Base-by-base conservation (phyloP, 2,329 filamentous ascomycete species). In the Cucurbitaria berberidis region DNA sequence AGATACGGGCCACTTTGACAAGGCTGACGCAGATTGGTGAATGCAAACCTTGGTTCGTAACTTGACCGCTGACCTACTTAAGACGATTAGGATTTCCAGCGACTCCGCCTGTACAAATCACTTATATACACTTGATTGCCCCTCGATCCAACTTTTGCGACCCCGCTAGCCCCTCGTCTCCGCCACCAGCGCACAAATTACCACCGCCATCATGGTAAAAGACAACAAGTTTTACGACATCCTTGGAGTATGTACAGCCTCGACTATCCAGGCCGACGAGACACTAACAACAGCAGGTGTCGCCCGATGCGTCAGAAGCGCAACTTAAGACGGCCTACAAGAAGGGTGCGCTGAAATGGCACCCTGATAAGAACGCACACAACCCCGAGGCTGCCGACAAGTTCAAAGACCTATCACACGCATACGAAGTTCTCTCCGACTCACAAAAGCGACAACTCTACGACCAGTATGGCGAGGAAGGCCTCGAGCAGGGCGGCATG, bases 381-480 rank as follows among this genome's bases (percentile, higher is more conserved):
- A 96, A 96, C 81, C 92, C 93, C 35, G 89, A 88, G 22, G 93
- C 95, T 45, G 92, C 93, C 67, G 92, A 96, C 57, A 99, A 97
- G 79, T 99, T 99, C 88, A 98, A 99, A 82, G 93, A 97, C 70
- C 84, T 97, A 57, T 96, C 92, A 62, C 89, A 93, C 73, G 95
- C 95, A 57, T 99, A 98, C 79, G 95, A 99, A 82, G 84, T 96
- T 64, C 87, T 99, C 16, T 95, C 90, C 67, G 95, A 99, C 74
- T 77, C 90, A 34, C 89, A 97, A 77, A 97, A 97, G 84, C 91
- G 95, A 73, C 79, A 86, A 67, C 75, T 98, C 58, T 99, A 99
- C 78, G 95, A 99, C 73, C 91, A 97, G 78, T 96, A 96, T 88
- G 95, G 95, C 65, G 93, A 99, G 81, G 92, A 96, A 69, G 95